Base-by-base conservation (phyloP, 2,329 filamentous ascomycete genomes). In the Tricladium varicosporioides region DNA sequence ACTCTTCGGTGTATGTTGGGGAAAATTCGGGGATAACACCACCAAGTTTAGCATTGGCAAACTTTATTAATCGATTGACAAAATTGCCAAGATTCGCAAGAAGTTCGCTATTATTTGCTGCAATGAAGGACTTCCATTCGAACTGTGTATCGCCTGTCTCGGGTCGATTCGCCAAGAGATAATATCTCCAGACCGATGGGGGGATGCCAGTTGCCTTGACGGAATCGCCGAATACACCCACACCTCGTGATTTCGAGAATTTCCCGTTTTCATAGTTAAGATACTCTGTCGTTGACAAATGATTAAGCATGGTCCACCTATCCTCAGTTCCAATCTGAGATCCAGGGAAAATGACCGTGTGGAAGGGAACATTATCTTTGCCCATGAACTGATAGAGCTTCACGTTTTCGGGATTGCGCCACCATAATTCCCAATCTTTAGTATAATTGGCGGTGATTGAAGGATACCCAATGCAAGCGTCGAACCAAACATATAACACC, bases 391-490 rank as follows among this genome's bases (percentile, higher is more conserved):
- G 92, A 73, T 94, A 96, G 11, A 97, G 82, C 69, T 88, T 83
- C 48, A 97, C 92, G 33, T 96, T 81, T 46, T 96, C 87, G 0
- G 91, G 91, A 72, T 95, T 88, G 70, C 88, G 86, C 92, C 92
- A 97, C 92, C 92, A 97, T 69, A 90, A 82, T 76, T 96, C 86
- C 92, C 92, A 97, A 61, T 95, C 81, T 46, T 86, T 81, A 5
- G 92, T 96, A 73, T 96, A 96, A 66, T 85, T 92, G 62, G 90
- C 91, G 1, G 92, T 96, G 65, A 97, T 97, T 1, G 91, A 96
- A n/a, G 92, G 87, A 71, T 97, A 97, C 16, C 92, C 92, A 68
- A 96, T 94, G 73, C 90, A 94, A 54, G 91, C 91, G 71, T 96
- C 91, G 70, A 97, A 91, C 73, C 73, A 78, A 59, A 96, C 92